Evolutionary conservation across 2,329 filamentous ascomycete species (phyloP).

Genomic region (Diaporthe vaccinii): DNA sequence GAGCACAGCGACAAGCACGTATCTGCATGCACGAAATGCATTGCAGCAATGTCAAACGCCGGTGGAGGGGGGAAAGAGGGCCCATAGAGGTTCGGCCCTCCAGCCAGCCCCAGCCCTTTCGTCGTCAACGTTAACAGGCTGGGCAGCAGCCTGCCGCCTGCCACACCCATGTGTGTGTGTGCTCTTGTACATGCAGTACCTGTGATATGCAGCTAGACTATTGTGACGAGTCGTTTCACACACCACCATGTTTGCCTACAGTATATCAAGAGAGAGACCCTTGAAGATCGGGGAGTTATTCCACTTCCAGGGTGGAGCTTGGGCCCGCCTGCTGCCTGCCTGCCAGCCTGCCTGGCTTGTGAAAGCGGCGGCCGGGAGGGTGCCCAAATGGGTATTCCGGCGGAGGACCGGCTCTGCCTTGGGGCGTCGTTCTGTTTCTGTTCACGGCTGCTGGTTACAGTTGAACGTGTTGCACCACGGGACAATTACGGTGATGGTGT

Average conservation of each 20-base stretch:
- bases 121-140: background rate
- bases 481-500: background rate
- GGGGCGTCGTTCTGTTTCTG: background rate
- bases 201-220: constrained; percentile 22
- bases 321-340: constrained; percentile 21
- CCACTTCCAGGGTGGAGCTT: constrained; percentile 24
- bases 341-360: constrained; percentile 17
- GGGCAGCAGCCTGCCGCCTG: constrained; percentile 3
- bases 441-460: background rate
- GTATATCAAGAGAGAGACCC: background rate
- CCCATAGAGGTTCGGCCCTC: background rate
- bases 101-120: constrained; percentile 1
- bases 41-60: constrained; percentile 18
- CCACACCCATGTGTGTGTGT: background rate
- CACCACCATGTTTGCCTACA: constrained; percentile 8
- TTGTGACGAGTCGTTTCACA: constrained; percentile 27
- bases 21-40: constrained; percentile 32
- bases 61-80: background rate
- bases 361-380: background rate
- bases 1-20: constrained; percentile 10
- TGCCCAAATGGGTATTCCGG: constrained; percentile 20
- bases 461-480: background rate
- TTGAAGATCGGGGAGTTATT: background rate
- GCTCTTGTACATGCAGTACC: background rate
- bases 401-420: background rate